Evolutionary conservation across 352 stramenopile genomes (phyloP).

Genomic region (Globisporangium takayamanum): DNA sequence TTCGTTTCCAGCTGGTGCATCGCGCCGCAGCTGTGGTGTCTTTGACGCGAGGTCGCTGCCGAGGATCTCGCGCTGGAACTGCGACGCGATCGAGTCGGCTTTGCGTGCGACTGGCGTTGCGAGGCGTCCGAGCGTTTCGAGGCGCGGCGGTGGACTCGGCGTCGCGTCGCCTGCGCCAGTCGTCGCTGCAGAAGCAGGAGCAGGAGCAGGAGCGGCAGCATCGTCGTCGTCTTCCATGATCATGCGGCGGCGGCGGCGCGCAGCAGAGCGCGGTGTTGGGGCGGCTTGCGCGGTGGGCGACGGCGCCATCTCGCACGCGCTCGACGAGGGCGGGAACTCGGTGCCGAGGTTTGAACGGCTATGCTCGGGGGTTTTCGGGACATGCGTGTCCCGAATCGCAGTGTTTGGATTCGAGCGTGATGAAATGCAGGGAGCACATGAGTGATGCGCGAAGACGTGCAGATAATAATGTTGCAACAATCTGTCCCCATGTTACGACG

Average conservation of each 20-base stretch:
- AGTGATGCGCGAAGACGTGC: too few relatives aligned
- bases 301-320: too few relatives aligned
- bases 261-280: too few relatives aligned
- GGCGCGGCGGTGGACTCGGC: slow-evolving; percentile 7
- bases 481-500: too few relatives aligned
- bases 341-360: too few relatives aligned
- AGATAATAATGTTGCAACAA: too few relatives aligned
- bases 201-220: too few relatives aligned
- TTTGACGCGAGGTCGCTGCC: slow-evolving; percentile 13
- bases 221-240: neutral
- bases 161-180: neutral
- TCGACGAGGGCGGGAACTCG: too few relatives aligned
- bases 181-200: neutral
- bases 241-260: too few relatives aligned
- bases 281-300: too few relatives aligned
- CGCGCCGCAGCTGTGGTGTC: neutral
- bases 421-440: neutral
- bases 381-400: neutral
- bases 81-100: slow-evolving; percentile 43
- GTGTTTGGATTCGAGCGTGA: neutral
- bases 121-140: slow-evolving; percentile 19
- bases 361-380: too few relatives aligned
- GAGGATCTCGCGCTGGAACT: slow-evolving; percentile 63
- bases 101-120: slow-evolving; percentile 18
- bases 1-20: neutral